Base-by-base conservation (phyloP, 2,329 filamentous ascomycete genomes). In the Colletotrichum navitas region DNA sequence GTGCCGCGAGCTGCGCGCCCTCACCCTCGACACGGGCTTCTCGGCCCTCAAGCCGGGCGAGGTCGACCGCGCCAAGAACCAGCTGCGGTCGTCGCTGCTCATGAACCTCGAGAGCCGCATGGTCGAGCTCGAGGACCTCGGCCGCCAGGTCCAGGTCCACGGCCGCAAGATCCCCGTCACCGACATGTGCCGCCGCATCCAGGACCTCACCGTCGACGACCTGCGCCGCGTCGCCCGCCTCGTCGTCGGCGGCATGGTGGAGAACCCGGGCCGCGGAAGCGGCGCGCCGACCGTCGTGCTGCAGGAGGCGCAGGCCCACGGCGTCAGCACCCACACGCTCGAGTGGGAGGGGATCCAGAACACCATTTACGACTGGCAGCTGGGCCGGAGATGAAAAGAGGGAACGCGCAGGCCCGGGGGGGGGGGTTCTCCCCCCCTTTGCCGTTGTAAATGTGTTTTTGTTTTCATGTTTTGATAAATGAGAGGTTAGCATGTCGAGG, bases 51-150 rank as follows among this genome's bases (percentile, higher is more conserved):
- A 92, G 75, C 83, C 90, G 2, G 87, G 85, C 45, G 96, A 99
- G 83, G 95, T 99, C 69, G 90, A 91, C 78, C 91, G 96, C 61
- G 96, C 96, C 24, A 99, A 99, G 89, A 99, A 99, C 81, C 96
- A 99, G 84, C 90, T 99, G 21, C 90, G 95, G 52, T 95, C 92
- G 18, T 93, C 90, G 68, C 86, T 99, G 51, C 88, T 99, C 61
- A 99, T 99, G 96, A 99, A 99, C 83, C 89, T 99, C 36, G 96
- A 99, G 84, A 94, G 91, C 76, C 89, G 96, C 72, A 98, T 99
- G 94, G 94, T 99, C 12, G 96, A 98, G 84, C 88, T 99, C 8
- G 96, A 99, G 83, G 96, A 99, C 80, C 87, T 99, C 0, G 96
- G 96, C 29, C 86, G 96, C 74, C 95, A 98, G 81, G 94, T 99